phyloP scores from a whole-genome alignment of 2,329 filamentous ascomycete genomes.

The Colletotrichum agaves region DNA sequence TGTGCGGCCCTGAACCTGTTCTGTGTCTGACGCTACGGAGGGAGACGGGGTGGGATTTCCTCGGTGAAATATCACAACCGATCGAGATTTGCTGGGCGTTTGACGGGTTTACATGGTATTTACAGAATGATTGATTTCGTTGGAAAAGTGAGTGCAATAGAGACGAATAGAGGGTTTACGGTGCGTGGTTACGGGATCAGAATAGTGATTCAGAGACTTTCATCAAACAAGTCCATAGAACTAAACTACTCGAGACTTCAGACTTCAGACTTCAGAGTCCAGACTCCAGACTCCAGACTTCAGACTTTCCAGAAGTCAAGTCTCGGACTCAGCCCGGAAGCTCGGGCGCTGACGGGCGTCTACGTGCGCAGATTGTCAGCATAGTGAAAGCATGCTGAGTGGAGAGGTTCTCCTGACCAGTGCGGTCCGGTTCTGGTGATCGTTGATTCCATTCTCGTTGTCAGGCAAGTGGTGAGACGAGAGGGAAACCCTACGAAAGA shows the following conservation, averaged over 20 bases:
- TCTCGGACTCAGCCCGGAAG: neutral
- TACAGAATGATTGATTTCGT: neutral
- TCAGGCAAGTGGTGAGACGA: conserved; percentile 31
- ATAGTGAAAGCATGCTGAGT: conserved; percentile 2
- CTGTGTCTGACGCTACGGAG: conserved; percentile 3
- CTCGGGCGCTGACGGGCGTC: neutral
- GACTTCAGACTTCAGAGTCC: too few relatives aligned
- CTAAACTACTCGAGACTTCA: too few relatives aligned
- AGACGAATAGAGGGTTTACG: too few relatives aligned
- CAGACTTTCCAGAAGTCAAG: neutral
- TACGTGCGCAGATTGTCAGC: conserved; percentile 4
- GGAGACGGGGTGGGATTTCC: conserved; percentile 6
- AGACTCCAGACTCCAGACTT: too few relatives aligned
- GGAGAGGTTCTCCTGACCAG: neutral
- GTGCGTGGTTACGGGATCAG: neutral
- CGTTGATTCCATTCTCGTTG: conserved; percentile 18
- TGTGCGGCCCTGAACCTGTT: neutral
- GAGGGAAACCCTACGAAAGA: too few relatives aligned
- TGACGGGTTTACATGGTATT: neutral
- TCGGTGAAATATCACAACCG: conserved; percentile 18
- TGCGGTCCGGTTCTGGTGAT: neutral
- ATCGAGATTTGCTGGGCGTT: conserved; percentile 12
- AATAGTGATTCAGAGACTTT: neutral
- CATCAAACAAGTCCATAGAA: too few relatives aligned
- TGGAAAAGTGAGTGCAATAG: neutral